Percentiles rank a stretch among this genome's conserved stretches.
Evolutionary conservation across 306 rosid genomes (phyloP).

Genomic region (Phaseolus lunatus): DNA sequence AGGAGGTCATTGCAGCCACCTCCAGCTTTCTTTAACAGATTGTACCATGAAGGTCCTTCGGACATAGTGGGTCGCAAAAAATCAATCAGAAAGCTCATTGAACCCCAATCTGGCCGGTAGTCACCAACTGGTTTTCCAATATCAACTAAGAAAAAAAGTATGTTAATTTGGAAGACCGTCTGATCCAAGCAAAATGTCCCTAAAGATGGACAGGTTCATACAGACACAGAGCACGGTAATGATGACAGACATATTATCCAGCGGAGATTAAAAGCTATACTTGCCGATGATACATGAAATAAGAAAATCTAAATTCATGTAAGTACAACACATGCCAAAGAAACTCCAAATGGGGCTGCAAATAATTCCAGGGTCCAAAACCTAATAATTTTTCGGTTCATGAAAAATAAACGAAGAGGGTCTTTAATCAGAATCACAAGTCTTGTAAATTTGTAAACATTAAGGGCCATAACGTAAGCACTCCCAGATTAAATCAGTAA

Average conservation of each 20-base stretch:
- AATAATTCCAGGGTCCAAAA: conserved; percentile 38
- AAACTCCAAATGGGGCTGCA: conserved; percentile 25
- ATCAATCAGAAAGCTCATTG: conserved; percentile 80
- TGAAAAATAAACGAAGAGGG: conserved; percentile 7
- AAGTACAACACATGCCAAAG: conserved; percentile 19
- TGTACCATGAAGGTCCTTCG: conserved; percentile 83
- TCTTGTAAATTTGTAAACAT: not conserved
- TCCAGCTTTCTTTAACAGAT: conserved; percentile 83
- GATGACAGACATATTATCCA: conserved; percentile 15
- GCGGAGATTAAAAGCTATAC: conserved; percentile 12
- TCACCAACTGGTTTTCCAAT: conserved; percentile 61
- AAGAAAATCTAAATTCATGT: conserved; percentile 16
- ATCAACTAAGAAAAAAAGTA: conserved; percentile 62
- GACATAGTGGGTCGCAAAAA: conserved; percentile 74
- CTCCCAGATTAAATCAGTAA: not conserved
- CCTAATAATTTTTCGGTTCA: conserved; percentile 7
- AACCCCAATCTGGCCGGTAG: conserved; percentile 80
- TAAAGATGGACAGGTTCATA: conserved; percentile 20
- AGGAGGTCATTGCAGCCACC: conserved; percentile 98
- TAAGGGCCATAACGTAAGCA: conserved; percentile 11
- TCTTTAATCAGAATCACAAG: conserved; percentile 5
- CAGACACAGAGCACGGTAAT: conserved; percentile 20
- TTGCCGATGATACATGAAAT: not conserved
- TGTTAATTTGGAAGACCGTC: conserved; percentile 45
- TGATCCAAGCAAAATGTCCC: conserved; percentile 39